Conservation (phyloP, 1,139 yeast genomes). For the Saccharomyces uvarum region DNA sequence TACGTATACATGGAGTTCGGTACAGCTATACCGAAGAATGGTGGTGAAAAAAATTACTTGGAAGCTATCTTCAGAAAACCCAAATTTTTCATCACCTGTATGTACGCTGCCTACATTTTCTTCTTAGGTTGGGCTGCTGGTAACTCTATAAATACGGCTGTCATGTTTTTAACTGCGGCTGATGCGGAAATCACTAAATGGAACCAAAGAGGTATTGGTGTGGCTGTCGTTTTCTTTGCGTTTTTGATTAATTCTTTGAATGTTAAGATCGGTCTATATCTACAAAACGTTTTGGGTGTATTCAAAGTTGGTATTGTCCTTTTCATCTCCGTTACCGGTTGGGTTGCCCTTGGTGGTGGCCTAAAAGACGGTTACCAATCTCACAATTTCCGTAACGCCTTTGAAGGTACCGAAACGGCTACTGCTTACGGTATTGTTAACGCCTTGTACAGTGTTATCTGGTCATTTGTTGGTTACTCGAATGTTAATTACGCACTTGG, state of each 20-base stretch:
- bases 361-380: slow-evolving; percentile 43
- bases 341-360: slow-evolving; percentile 76
- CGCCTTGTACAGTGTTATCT: slow-evolving; percentile 70
- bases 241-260: slow-evolving; percentile 56
- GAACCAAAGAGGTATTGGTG: slow-evolving; percentile 70
- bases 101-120: slow-evolving; percentile 70
- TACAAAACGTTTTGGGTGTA: slow-evolving; percentile 62
- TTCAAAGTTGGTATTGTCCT: slow-evolving; percentile 64
- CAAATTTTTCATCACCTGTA: slow-evolving; percentile 57
- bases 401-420: slow-evolving; percentile 49
- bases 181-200: slow-evolving; percentile 60
- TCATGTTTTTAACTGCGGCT: slow-evolving; percentile 53
- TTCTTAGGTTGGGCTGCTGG: slow-evolving; percentile 84
- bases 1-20: slow-evolving; percentile 80
- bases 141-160: slow-evolving; percentile 32
- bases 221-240: slow-evolving; percentile 66
- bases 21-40: slow-evolving; percentile 74
- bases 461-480: slow-evolving; percentile 70
- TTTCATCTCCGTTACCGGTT: slow-evolving; percentile 66
- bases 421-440: slow-evolving; percentile 70
- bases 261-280: slow-evolving; percentile 56
- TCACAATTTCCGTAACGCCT: slow-evolving; percentile 59
- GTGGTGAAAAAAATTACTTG: slow-evolving; percentile 81
- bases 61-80: slow-evolving; percentile 68
- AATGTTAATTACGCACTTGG: slow-evolving; percentile 79